Evolutionary conservation across 345 rosid species (phyloP), one percentile per base, ranked within the genome.

Genomic region (Iberis pinnata): DNA sequence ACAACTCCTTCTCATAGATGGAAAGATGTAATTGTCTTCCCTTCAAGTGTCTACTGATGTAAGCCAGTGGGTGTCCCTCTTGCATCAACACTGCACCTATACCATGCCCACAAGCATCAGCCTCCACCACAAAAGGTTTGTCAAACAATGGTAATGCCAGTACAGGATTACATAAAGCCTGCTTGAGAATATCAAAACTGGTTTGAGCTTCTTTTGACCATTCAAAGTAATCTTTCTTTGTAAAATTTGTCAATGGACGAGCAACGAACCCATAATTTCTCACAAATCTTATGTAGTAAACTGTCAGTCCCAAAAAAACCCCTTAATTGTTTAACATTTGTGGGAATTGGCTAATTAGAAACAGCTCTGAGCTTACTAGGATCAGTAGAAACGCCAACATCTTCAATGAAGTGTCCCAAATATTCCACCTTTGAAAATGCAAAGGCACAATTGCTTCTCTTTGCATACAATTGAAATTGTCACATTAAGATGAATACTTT

Each of bases 121-220:
- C 22, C 4, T 44, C 49, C 0, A 44, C 17, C 2, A 44, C 17
- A 22, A 44, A 44, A 0, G 10, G 16, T 2, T 3, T 20, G 1
- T 20, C 29, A 44, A 44, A 44, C 0, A 6, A 0, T 0, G 49
- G 49, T 1, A 22, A 1, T 1, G 49, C 16, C 0, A 43, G 1
- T 0, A 43, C 49, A 0, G 48, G 48, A 0, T 2, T 1, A 12
- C 49, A 43, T 2, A 43, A 7, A 0, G 10, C 16, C 0, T 7
- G 0, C 0, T 43, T 43, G 0, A 20, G 4, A 0, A 1, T 0
- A 0, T 12, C 15, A 43, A 43, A 43, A 6, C 27, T 29, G 0
- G 11, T 0, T 6, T 11, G 7, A 0, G 49, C 49, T 2, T 20
- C 16, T 0, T 20, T 10, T 1, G 0, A 2, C 49, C 29, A 43